Percentiles rank a stretch among this genome's conserved stretches.
phyloP scores from a whole-genome alignment of 768 basidiomycete genomes.

The Mycena floridula region DNA sequence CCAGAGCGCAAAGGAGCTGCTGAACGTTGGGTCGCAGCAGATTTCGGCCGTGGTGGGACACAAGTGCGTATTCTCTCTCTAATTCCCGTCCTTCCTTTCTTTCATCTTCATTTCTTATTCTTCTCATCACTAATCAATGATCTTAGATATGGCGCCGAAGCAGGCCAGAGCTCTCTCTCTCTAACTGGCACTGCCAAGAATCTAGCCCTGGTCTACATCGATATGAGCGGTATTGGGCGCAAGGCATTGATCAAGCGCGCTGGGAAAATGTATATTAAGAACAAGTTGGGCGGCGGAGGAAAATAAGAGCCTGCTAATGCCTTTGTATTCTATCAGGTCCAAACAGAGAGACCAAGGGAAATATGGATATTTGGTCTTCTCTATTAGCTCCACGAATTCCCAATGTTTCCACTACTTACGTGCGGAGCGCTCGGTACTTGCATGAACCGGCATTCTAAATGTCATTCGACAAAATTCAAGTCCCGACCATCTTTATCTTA shows the following conservation, averaged over 20 bases:
- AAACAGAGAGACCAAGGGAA: no score
- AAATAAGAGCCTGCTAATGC: no score
- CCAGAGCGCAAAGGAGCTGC: conserved; percentile 44
- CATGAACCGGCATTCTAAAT: no score
- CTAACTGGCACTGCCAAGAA: conserved; percentile 64
- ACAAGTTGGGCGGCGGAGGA: no score
- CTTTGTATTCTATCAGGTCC: no score
- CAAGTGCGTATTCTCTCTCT: conserved; percentile 33
- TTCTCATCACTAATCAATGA: conserved; percentile 2
- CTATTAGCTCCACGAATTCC: no score
- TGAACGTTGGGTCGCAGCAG: conserved; percentile 43
- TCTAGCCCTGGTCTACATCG: conserved; percentile 71
- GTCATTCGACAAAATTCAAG: no score
- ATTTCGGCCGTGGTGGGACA: conserved; percentile 49
- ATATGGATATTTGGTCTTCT: no score
- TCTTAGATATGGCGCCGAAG: conserved; percentile 55
- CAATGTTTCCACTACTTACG: no score
- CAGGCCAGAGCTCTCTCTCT: conserved; percentile 50
- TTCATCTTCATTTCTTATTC: neutral
- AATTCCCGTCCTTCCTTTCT: no score
- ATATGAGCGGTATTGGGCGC: conserved; percentile 66
- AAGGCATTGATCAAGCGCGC: conserved; percentile 60
- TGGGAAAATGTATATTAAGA: conserved; percentile 53
- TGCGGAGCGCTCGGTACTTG: no score
- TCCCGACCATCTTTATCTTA: no score